Conservation (phyloP, 2,329 filamentous ascomycete species). For the Fusarium sp. region DNA sequence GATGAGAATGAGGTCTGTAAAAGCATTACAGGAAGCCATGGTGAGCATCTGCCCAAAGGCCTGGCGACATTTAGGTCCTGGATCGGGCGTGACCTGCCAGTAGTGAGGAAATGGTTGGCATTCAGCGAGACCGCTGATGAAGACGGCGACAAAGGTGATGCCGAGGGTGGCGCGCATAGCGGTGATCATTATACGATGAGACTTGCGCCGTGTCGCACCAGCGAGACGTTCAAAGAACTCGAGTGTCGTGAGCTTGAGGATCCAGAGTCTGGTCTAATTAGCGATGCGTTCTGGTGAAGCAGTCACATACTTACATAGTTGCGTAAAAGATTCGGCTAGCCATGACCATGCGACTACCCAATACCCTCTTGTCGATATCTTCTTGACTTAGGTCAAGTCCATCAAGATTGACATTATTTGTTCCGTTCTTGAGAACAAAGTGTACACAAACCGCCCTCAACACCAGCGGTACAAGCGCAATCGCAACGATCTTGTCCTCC, state of each 20-base stretch:
- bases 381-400: conserved; percentile 28
- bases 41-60: conserved; percentile 87
- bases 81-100: conserved; percentile 85
- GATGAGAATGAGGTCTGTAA: conserved; percentile 88
- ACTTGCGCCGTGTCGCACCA: conserved; percentile 80
- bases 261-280: conserved; percentile 78
- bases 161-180: conserved; percentile 80
- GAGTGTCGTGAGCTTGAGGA: conserved; percentile 87
- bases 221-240: conserved; percentile 91
- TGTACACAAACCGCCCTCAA: conserved; percentile 87
- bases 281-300: conserved; percentile 15
- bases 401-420: conserved; percentile 82
- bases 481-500: conserved; percentile 87
- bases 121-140: conserved; percentile 85
- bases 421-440: conserved; percentile 86
- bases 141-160: conserved; percentile 81
- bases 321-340: conserved; percentile 87
- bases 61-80: conserved; percentile 84
- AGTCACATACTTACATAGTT: conserved; percentile 75
- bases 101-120: conserved; percentile 81
- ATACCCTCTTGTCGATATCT: conserved; percentile 69
- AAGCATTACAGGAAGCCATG: conserved; percentile 85
- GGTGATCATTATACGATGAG: conserved; percentile 78
- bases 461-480: conserved; percentile 83
- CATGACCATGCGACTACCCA: conserved; percentile 85